Percentiles rank a stretch among this genome's conserved stretches.
Conservation (phyloP, 768 basidiomycete species). For the Serpula lacrymans region DNA sequence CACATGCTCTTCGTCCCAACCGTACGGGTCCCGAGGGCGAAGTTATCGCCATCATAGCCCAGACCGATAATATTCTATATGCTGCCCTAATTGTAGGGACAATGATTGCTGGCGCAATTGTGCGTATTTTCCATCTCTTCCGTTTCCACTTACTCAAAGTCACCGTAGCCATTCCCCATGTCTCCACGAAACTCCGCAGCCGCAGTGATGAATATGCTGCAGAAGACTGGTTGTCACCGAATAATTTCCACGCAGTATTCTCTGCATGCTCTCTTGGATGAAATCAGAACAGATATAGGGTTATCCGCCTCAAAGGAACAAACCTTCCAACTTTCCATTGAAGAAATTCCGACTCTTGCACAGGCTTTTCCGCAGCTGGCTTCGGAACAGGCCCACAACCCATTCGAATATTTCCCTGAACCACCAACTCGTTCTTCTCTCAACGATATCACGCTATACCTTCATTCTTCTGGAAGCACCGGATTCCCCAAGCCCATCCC, state of each 20-base stretch:
- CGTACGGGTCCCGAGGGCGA: conserved; percentile 28
- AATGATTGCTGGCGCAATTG: conserved; percentile 33
- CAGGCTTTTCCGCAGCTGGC: conserved; percentile 10
- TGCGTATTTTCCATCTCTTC: conserved; percentile 13
- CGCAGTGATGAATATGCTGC: conserved; percentile 33
- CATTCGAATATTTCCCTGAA: conserved; percentile 12
- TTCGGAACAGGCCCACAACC: background rate
- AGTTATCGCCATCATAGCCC: conserved; percentile 35
- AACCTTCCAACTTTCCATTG: conserved; percentile 8
- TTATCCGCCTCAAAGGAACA: background rate
- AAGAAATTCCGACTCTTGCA: conserved; percentile 11
- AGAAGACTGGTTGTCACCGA: conserved; percentile 35
- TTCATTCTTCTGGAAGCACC: conserved; percentile 51
- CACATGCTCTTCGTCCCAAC: conserved; percentile 34
- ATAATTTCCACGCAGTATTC: conserved; percentile 33
- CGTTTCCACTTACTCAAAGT: background rate
- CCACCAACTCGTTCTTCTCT: conserved; percentile 1
- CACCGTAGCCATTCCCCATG: conserved; percentile 32
- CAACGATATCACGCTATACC: conserved; percentile 28
- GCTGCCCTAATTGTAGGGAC: conserved; percentile 39
- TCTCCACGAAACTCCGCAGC: conserved; percentile 34
- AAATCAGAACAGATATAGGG: conserved; percentile 19
- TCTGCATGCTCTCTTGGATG: conserved; percentile 26
- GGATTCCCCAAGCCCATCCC: conserved; percentile 43
- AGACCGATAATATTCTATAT: conserved; percentile 35